Evolutionary conservation across 257 asterid species (phyloP), one percentile per base, ranked within the genome.

Genomic region (Nicotiana sylvestris): DNA sequence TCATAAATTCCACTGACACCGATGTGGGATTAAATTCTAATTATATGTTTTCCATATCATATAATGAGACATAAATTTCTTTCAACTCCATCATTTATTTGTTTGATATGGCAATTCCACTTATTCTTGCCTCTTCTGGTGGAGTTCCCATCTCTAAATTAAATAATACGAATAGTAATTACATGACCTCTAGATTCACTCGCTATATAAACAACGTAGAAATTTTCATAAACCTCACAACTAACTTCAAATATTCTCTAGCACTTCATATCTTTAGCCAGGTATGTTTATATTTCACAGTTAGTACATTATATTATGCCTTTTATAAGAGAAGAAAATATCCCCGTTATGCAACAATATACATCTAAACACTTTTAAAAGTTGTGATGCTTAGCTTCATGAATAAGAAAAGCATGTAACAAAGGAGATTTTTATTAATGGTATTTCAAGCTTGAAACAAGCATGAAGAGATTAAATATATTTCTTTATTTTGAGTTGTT

Each of bases 91-190:
- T 81, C 78, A 80, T 80, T 76, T 78, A 58, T 27, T 83, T 85
- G 85, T 65, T 82, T 72, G 81, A 66, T 30, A 60, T 88, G 89
- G 88, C 78, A 88, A 83, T 32, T 80, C 95, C 96, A 92, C 94
- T 88, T 85, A 9, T 35, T 81, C 57, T 87, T 88, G 92, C 90
- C 90, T 84, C 88, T 53, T 85, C 81, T 86, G 89, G 97, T 89
- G 97, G 93, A 83, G 66, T 76, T 68, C 82, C 88, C 87, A 88
- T 86, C 84, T 9, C 81, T 85, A 57, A 57, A 76, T 67, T 46
- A 32, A 21, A 37, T 80, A 76, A 76, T 37, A 51, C 18, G 66
- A 81, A 64, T 5, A 66, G 65, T 55, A 33, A 37, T 84, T 82
- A 87, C 85, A 81, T 81, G 58, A 87, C 46, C 85, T 76, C 85